Base-by-base conservation (phyloP, 805 yeast species). In the Saccharomycopsis amapae region DNA sequence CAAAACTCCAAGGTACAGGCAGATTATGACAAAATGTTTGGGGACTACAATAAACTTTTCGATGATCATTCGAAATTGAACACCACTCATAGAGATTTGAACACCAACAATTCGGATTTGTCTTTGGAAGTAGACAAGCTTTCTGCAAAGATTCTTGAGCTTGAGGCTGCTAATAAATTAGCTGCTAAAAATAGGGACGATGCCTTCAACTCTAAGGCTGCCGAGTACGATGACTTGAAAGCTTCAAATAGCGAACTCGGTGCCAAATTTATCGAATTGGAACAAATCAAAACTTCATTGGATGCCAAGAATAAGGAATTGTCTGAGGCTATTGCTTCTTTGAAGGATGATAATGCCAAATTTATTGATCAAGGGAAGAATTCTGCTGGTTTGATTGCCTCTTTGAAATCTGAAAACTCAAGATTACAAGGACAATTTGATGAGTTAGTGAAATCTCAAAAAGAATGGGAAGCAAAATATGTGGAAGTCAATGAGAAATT, bases 41-140 rank as follows among this genome's bases (percentile, higher is more conserved):
- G 28, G 10, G 52, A 50, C 36, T 44, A 48, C 30, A 42, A 44
- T 28, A 44, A 45, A 23, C 44, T 50, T 20, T 41, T 44, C 15
- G 43, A 24, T 5, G 46, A 44, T 17, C 43, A 46, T 32, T 12
- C 37, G 7, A n/a, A 13, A 13, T 31, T 49, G 15, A 46, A 39
- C 23, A 30, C 13, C 5, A 22, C 33, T 2, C 28, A 38, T 33
- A 48, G 38, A 9, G 45, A 37, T 7, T 30, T 44, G 23, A 15
- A 31, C 19, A 19, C 26, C 12, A 24, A 41, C n/a, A 19, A 37
- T 28, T n/a, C 5, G n/a, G 10, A 6, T 25, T 33, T 40, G 28
- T 12, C 18, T 17, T 30, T 17, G 13, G 26, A 37, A 28, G 28
- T 15, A 17, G 30, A 32, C 15, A 33, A 41, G 10, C 26, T 43